Evolutionary conservation across 331 rosid species (phyloP).

Genomic region (Telfairia occidentalis): DNA sequence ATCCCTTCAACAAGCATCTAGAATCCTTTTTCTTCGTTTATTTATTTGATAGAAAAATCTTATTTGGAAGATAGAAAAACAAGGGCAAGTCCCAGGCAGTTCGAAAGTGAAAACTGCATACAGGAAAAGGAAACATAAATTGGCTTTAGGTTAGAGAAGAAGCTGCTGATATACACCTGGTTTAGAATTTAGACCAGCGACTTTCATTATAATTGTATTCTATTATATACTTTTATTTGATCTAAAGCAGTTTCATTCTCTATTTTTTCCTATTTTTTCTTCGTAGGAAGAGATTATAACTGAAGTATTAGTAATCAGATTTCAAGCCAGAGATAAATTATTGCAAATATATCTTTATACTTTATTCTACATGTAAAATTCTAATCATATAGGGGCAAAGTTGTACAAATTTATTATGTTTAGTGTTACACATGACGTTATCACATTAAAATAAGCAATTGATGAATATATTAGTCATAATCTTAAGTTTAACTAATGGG

Average conservation of each 20-base stretch:
- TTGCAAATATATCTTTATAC: no score
- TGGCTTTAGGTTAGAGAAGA: not conserved
- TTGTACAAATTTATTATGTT: not conserved
- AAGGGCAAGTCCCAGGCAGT: not conserved
- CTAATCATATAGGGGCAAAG: no score
- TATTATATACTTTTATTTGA: not conserved
- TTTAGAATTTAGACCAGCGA: not conserved
- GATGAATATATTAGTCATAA: not conserved
- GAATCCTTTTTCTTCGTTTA: not conserved
- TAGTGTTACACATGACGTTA: not conserved
- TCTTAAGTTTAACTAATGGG: not conserved
- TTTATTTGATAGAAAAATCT: not conserved
- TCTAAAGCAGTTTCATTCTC: not conserved
- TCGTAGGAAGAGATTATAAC: not conserved
- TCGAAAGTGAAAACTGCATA: conserved; percentile 1
- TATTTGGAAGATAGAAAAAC: not conserved
- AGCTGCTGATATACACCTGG: not conserved
- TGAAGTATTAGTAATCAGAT: no score
- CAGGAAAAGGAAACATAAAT: not conserved
- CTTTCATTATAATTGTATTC: not conserved
- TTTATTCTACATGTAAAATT: no score
- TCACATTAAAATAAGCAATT: not conserved
- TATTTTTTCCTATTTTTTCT: not conserved
- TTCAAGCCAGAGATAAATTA: no score
- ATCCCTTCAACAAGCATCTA: not conserved